Conservation (phyloP, 169 alveolate genomes). For the Eimeria praecox region DNA sequence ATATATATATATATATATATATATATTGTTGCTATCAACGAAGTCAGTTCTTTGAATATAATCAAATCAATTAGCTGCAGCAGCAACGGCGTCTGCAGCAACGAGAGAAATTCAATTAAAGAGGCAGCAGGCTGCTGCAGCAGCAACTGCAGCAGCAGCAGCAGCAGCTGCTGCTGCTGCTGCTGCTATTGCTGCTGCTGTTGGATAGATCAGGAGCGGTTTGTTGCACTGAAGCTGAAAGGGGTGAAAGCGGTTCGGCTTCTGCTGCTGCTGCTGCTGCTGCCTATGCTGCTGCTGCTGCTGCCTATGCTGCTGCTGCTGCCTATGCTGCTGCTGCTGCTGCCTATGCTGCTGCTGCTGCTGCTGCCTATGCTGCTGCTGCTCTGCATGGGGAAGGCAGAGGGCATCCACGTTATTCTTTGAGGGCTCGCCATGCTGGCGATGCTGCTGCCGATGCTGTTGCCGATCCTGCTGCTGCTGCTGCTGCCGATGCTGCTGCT, state of each 20-base stretch:
- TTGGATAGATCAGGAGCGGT: neutral
- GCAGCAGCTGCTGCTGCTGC: too few relatives aligned
- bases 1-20: too few relatives aligned
- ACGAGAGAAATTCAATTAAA: neutral
- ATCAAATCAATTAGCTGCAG: neutral
- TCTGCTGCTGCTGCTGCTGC: neutral
- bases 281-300: neutral
- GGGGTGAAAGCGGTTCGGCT: slow-evolving; percentile 21
- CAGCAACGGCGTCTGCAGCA: neutral
- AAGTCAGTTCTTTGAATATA: neutral
- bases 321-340: neutral
- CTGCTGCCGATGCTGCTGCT: neutral
- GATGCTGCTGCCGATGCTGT: neutral
- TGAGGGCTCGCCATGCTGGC: neutral
- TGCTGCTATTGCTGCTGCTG: neutral
- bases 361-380: neutral
- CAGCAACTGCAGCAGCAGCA: neutral
- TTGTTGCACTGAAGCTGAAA: neutral
- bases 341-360: neutral
- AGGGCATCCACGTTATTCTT: neutral
- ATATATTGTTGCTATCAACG: too few relatives aligned
- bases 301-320: neutral
- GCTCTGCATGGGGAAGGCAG: neutral
- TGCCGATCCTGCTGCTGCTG: neutral
- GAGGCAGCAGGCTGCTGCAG: neutral